Conservation (phyloP, 2,329 filamentous ascomycete genomes). For the Metarhizium robertsii region DNA sequence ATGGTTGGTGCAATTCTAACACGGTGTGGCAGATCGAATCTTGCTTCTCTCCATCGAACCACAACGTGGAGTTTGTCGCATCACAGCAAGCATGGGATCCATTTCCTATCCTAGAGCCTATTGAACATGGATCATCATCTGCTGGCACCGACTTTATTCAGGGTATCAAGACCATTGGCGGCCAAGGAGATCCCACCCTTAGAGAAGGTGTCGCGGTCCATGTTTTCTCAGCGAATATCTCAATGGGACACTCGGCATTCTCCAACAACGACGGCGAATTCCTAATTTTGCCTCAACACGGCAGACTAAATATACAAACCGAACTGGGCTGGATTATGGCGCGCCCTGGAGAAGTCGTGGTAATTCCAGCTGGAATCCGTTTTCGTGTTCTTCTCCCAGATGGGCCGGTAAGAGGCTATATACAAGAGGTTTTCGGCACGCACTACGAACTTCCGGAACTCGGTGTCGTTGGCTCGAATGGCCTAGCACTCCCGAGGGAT, state of each 20-base stretch:
- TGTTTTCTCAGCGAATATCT: slow-evolving; percentile 33
- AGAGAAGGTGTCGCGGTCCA: slow-evolving; percentile 37
- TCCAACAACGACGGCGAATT: slow-evolving; percentile 50
- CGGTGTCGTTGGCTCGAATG: slow-evolving; percentile 56
- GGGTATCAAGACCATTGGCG: slow-evolving; percentile 36
- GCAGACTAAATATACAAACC: slow-evolving; percentile 57
- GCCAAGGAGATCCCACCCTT: slow-evolving; percentile 36
- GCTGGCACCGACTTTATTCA: slow-evolving; percentile 31
- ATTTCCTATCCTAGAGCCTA: slow-evolving; percentile 19
- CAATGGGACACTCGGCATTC: slow-evolving; percentile 36
- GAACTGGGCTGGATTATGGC: slow-evolving; percentile 57
- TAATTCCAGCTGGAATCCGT: slow-evolving; percentile 57
- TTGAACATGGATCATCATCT: not conserved
- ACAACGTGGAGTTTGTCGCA: slow-evolving; percentile 33
- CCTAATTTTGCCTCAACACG: slow-evolving; percentile 56
- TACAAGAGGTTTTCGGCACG: slow-evolving; percentile 56
- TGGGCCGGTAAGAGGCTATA: slow-evolving; percentile 54
- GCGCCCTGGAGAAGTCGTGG: slow-evolving; percentile 57
- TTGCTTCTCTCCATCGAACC: slow-evolving; percentile 36
- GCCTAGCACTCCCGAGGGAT: slow-evolving; percentile 55
- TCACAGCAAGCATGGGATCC: slow-evolving; percentile 41
- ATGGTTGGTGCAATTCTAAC: not conserved
- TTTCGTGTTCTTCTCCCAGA: slow-evolving; percentile 25
- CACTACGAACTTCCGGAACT: slow-evolving; percentile 59
- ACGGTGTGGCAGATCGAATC: slow-evolving; percentile 19